Evolutionary conservation across 805 yeast species (phyloP).

Genomic region (Myxozyma mucilagina): DNA sequence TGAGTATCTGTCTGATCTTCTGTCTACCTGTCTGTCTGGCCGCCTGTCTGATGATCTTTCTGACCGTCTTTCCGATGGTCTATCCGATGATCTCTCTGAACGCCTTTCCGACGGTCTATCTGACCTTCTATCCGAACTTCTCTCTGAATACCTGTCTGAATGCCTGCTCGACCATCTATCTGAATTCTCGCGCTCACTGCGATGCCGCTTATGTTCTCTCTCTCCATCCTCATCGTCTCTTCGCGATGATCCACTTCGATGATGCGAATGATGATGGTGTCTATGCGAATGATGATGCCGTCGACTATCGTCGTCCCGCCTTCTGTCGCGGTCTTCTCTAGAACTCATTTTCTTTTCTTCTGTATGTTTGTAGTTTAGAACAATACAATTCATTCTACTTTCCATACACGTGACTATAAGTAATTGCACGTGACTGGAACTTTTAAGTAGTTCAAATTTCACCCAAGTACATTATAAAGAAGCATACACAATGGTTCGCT

Average conservation of each 20-base stretch:
- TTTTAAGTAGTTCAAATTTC: too few relatives aligned
- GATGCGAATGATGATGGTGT: neutral
- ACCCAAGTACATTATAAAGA: neutral
- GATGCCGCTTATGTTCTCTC: neutral
- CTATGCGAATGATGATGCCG: neutral
- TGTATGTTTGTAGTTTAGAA: too few relatives aligned
- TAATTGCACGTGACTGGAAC: too few relatives aligned
- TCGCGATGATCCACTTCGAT: slow-evolving; percentile 1
- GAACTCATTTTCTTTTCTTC: neutral
- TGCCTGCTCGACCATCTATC: neutral
- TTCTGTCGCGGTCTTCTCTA: neutral
- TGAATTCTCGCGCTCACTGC: neutral
- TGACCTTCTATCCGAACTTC: neutral
- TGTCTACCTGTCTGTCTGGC: neutral
- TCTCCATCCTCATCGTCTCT: neutral
- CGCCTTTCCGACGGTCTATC: neutral
- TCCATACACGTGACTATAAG: neutral
- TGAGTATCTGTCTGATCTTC: neutral
- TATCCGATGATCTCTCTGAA: neutral
- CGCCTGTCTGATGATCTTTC: neutral
- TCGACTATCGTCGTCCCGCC: neutral
- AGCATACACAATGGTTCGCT: slow-evolving; percentile 46
- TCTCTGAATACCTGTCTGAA: neutral
- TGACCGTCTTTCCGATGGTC: neutral
- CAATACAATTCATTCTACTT: too few relatives aligned